These are phyloP conservation scores for Bertia moriformis DNA, from an alignment of 2,329 filamentous ascomycete genomes.

Conservation along the genomic window DNA sequence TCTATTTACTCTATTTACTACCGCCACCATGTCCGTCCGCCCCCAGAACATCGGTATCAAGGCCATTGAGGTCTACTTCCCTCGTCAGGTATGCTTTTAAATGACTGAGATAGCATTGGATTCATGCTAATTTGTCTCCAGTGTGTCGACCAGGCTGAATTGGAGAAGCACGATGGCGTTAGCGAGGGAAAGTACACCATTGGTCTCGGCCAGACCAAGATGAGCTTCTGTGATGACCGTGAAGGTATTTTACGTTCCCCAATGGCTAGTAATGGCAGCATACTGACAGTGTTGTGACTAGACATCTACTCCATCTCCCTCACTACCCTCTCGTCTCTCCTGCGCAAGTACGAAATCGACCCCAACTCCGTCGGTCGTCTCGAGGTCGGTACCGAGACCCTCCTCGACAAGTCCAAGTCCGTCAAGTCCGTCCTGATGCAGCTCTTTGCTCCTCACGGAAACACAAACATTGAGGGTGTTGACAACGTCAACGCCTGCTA, in stretches of 20 bases:
- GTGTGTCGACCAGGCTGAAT: slow-evolving; percentile 44
- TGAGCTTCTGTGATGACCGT: slow-evolving; percentile 50
- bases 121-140: slow-evolving; percentile 13
- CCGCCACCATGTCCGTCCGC: slow-evolving; percentile 49
- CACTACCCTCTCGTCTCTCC: slow-evolving; percentile 62
- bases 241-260: slow-evolving; percentile 27
- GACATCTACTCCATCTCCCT: slow-evolving; percentile 80
- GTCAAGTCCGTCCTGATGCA: slow-evolving; percentile 83
- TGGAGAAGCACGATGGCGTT: slow-evolving; percentile 50
- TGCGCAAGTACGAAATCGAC: slow-evolving; percentile 75
- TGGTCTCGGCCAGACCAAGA: slow-evolving; percentile 47
- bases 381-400: slow-evolving; percentile 74
- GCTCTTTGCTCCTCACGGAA: slow-evolving; percentile 54
- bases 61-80: slow-evolving; percentile 82
- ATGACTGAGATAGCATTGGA: too few relatives aligned
- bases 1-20: slow-evolving; percentile 2
- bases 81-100: slow-evolving; percentile 63
- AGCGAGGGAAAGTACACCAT: slow-evolving; percentile 46
- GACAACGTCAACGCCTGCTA: slow-evolving; percentile 79
- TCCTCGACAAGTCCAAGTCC: slow-evolving; percentile 81
- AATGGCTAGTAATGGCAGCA: not conserved
- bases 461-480: slow-evolving; percentile 71
- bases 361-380: slow-evolving; percentile 63
- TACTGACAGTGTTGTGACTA: slow-evolving; percentile 17
- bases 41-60: slow-evolving; percentile 84